phyloP scores from a whole-genome alignment of 1,284 basidiomycete genomes.

The Malassezia caprae region DNA sequence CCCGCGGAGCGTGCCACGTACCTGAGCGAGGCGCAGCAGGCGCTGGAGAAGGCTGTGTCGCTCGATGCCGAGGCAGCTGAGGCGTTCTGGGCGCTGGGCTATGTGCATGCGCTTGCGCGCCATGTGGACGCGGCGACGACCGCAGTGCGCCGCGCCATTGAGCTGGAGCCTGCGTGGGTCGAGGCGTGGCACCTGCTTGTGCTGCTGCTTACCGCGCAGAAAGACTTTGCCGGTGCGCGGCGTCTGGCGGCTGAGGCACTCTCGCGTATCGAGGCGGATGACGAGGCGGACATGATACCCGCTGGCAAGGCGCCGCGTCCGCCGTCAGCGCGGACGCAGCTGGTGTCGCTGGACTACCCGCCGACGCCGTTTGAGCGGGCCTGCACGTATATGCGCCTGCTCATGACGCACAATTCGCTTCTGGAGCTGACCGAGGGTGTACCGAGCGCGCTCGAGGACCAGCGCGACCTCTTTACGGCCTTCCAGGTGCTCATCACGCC shows the following conservation, averaged over 20 bases:
- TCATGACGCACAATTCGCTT: slow-evolving; percentile 75
- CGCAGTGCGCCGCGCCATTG: slow-evolving; percentile 62
- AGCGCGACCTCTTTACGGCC: slow-evolving; percentile 79
- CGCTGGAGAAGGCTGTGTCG: slow-evolving; percentile 56
- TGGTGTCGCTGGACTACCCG: slow-evolving; percentile 53
- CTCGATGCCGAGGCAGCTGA: slow-evolving; percentile 56
- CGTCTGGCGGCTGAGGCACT: slow-evolving; percentile 63
- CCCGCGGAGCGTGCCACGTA: slow-evolving; percentile 56
- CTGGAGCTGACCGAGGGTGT: slow-evolving; percentile 75
- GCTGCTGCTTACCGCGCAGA: slow-evolving; percentile 65
- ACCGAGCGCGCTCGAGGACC: slow-evolving; percentile 69
- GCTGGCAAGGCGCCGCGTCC: slow-evolving; percentile 40
- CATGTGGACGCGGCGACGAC: slow-evolving; percentile 62
- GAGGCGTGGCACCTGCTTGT: slow-evolving; percentile 86
- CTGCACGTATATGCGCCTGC: slow-evolving; percentile 68
- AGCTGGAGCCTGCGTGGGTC: slow-evolving; percentile 62
- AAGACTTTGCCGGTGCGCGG: slow-evolving; percentile 69
- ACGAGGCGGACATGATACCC: slow-evolving; percentile 11
- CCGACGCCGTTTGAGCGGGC: slow-evolving; percentile 61
- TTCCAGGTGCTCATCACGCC: slow-evolving; percentile 49
- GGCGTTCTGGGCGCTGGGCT: slow-evolving; percentile 55
- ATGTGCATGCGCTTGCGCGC: slow-evolving; percentile 57
- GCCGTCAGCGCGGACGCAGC: slow-evolving; percentile 30
- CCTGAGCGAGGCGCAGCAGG: slow-evolving; percentile 56
- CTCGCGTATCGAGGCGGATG: slow-evolving; percentile 36